These are phyloP conservation scores for Porcisia hertigi DNA, from an alignment of 208 protist genomes.

Conservation along the genomic window DNA sequence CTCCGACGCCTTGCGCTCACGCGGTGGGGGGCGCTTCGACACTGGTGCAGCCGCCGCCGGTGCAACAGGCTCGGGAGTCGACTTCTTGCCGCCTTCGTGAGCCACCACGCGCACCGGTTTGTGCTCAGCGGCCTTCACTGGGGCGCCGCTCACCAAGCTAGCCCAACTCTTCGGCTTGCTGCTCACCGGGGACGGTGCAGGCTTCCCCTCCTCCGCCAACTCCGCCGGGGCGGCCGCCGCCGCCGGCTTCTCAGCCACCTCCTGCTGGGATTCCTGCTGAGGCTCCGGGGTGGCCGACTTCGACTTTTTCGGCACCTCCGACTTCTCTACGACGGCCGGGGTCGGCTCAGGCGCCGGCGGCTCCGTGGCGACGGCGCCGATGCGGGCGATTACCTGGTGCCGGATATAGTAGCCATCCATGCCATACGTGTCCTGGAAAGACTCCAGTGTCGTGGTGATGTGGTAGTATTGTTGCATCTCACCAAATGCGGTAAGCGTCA, in stretches of 20 bases:
- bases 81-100: conserved; percentile 25
- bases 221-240: conserved; percentile 18
- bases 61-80: conserved; percentile 25
- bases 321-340: conserved; percentile 31
- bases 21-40: conserved; percentile 31
- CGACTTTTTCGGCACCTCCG: conserved; percentile 26
- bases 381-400: conserved; percentile 75
- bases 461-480: conserved; percentile 80
- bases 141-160: conserved; percentile 42
- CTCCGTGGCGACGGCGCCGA: conserved; percentile 51
- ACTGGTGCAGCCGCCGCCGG: conserved; percentile 19
- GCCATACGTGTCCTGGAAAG: conserved; percentile 51
- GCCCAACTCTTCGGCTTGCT: conserved; percentile 75
- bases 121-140: conserved; percentile 35
- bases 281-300: conserved; percentile 27
- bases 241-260: conserved; percentile 23
- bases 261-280: conserved; percentile 22
- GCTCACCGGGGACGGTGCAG: conserved; percentile 12
- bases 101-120: conserved; percentile 56
- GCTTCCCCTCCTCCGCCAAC: conserved; percentile 15
- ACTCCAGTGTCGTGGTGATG: conserved; percentile 73
- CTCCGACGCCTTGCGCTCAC: conserved; percentile 41
- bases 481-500: conserved; percentile 51
- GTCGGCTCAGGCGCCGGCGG: conserved; percentile 27
- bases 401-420: conserved; percentile 78